Base-by-base conservation (phyloP, 1,284 basidiomycete genomes). In the Cutaneotrichosporon arboriforme region DNA sequence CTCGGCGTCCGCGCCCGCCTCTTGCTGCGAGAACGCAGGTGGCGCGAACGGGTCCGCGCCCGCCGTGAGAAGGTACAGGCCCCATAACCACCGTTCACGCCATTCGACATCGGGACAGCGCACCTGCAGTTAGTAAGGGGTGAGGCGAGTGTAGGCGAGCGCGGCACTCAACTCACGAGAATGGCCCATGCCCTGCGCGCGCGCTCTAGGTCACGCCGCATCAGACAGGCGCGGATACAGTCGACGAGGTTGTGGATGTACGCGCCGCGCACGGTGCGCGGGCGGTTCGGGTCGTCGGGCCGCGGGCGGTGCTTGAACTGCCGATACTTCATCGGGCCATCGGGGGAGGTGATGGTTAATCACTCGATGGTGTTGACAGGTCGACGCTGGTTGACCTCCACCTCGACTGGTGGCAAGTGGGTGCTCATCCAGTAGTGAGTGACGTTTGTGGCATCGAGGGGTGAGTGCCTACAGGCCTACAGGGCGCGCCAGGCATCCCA, bases 71-170 rank as follows among this genome's bases (percentile, higher is more conserved):
- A 73, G 51, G 7, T 62, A 59, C 23, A 90, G 68, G 12, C 84
- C 86, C 51, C 82, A 84, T 45, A 77, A 78, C 90, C 90, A 93
- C 68, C 87, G 78, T 13, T 79, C 70, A 66, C 77, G 82, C 87
- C 87, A 90, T 61, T 86, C 77, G 9, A 90, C 77, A 75, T 92
- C 90, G 62, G 85, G 85, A 70, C 90, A 92, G 59, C 84, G 80
- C n/a, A 75, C 65, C 73, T 75, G 38, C 14, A 18, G 51, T 48
- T 23, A 54, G 52, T 33, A 20, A 14, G 15, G 8, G 10, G 26
- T 31, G 26, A 31, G 36, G 5, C 36, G 14, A 37, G 40, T 17
- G 39, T 20, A 17, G 21, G 35, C 37, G 17, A 49, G 12, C 10
- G 13, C 15, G 18, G 26, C 21, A 49, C 18, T 15, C 7, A 20